These are phyloP conservation scores for Xylariaceae sp. DNA, from an alignment of 2,329 filamentous ascomycete species.

Conservation along the genomic window DNA sequence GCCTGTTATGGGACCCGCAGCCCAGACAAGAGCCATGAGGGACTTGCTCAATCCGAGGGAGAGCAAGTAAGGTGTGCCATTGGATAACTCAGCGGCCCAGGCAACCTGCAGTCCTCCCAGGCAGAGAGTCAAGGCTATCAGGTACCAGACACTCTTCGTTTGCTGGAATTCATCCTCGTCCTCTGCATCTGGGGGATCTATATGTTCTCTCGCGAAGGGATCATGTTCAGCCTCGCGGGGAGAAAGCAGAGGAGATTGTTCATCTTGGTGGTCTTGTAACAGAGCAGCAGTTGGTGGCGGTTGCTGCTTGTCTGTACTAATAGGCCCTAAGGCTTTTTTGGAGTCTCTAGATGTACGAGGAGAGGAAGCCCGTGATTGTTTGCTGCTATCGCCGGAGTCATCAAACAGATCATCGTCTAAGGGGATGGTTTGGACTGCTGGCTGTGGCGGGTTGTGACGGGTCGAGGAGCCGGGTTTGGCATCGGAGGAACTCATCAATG, in stretches of 20 bases:
- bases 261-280: no score
- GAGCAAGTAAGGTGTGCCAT: slow-evolving; percentile 80
- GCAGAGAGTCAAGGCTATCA: slow-evolving; percentile 79
- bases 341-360: no score
- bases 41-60: slow-evolving; percentile 81
- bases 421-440: no score
- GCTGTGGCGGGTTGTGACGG: no score
- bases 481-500: no score
- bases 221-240: slow-evolving; percentile 35
- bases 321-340: no score
- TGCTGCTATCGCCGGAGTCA: no score
- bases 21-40: slow-evolving; percentile 79
- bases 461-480: no score
- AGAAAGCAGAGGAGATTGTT: slow-evolving; percentile 42
- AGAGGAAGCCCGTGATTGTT: no score
- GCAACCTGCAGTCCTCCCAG: slow-evolving; percentile 89
- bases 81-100: slow-evolving; percentile 92
- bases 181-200: slow-evolving; percentile 28
- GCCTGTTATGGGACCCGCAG: slow-evolving; percentile 74
- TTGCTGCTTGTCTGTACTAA: no score
- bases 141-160: slow-evolving; percentile 79
- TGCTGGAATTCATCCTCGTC: slow-evolving; percentile 50
- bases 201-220: slow-evolving; percentile 31
- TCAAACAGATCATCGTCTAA: no score
- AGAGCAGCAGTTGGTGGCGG: no score